Evolutionary conservation across 2,329 filamentous ascomycete species (phyloP).

Genomic region (Emmonsiellopsis sp.): DNA sequence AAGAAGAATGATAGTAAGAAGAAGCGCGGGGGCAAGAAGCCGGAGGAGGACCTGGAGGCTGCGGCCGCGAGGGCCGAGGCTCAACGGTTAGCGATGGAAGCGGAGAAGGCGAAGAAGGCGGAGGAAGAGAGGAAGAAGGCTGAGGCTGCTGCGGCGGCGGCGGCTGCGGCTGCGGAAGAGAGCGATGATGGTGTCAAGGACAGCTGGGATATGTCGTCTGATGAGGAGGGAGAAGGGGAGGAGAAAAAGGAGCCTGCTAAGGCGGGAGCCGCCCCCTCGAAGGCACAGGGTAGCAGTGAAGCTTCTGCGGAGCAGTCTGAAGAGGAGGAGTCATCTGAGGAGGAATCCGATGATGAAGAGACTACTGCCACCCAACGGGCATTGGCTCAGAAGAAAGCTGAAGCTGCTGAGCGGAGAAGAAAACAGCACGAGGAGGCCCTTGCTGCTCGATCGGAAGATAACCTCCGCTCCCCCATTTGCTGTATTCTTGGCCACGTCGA

Average conservation of each 20-base stretch:
- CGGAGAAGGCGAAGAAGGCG: constrained; percentile 48
- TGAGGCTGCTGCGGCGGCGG: constrained; percentile 55
- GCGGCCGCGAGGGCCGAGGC: constrained; percentile 38
- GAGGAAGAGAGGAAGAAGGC: constrained; percentile 61
- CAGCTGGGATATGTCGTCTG: constrained; percentile 69
- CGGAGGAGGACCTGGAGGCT: constrained; percentile 45
- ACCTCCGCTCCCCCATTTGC: constrained; percentile 95
- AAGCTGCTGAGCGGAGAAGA: constrained; percentile 78
- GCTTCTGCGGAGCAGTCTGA: constrained; percentile 47
- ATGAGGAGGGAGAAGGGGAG: constrained; percentile 61
- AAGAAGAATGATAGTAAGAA: constrained; percentile 46
- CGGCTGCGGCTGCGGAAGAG: constrained; percentile 75
- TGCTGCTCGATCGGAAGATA: constrained; percentile 82
- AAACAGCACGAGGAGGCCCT: constrained; percentile 86
- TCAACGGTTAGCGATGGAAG: constrained; percentile 42
- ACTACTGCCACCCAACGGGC: constrained; percentile 63
- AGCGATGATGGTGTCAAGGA: constrained; percentile 75
- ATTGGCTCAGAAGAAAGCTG: constrained; percentile 70
- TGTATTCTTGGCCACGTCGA: constrained; percentile 99
- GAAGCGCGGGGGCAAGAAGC: constrained; percentile 60
- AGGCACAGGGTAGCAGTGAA: constrained; percentile 21
- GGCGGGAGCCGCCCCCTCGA: not conserved
- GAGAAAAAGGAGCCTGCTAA: constrained; percentile 25
- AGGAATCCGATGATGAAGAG: constrained; percentile 62
- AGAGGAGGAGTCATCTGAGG: constrained; percentile 52